Evolutionary conservation across 2,329 filamentous ascomycete species (phyloP), one percentile per base, ranked within the genome.

Genomic region (Aspergillus puulaauensis): DNA sequence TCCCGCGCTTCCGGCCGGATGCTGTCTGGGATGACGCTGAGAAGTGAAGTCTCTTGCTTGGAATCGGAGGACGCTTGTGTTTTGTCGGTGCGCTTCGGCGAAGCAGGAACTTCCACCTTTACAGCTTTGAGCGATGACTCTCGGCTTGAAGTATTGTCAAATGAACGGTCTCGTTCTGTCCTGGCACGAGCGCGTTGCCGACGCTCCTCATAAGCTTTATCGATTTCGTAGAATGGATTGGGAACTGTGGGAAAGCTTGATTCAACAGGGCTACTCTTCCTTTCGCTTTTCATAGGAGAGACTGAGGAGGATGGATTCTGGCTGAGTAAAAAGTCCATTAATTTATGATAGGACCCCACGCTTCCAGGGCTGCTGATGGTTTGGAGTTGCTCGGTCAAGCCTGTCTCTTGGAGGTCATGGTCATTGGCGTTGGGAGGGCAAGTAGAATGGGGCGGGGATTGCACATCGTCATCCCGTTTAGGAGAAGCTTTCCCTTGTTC

Each of bases 151-250:
- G 57, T 43, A 4, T 31, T 40, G 19, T 39, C 12, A 44, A 24
- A 21, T n/a, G 44, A 52, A 35, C 41, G n/a, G 15, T 44, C 50
- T 27, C 53, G 24, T 41, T 59, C 19, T 14, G 24, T 48, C 51
- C 44, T 58, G 33, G 45, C 24, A 12, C 54, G 37, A 23, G 59
- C 54, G 8, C n/a, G 46, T 14, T 39, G 57, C 19, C 55, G 43
- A 14, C 53, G 56, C 33, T 62, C 59, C 46, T 64, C 64, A 21
- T 61, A 54, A 12, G 60, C 61, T 48, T 62, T 65, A 50, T 70
- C 69, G 14, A 65, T 59, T 37, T 72, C 64, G 49, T 68, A 71
- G 51, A 73, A 73, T 6, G 72, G 71, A 57, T 73, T 73, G 2
- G 66, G 66, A 7, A 73, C 66, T 7, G 59, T 43, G 1, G 63